Evolutionary conservation across 352 stramenopile genomes (phyloP).

Genomic region (Albugo candida): DNA sequence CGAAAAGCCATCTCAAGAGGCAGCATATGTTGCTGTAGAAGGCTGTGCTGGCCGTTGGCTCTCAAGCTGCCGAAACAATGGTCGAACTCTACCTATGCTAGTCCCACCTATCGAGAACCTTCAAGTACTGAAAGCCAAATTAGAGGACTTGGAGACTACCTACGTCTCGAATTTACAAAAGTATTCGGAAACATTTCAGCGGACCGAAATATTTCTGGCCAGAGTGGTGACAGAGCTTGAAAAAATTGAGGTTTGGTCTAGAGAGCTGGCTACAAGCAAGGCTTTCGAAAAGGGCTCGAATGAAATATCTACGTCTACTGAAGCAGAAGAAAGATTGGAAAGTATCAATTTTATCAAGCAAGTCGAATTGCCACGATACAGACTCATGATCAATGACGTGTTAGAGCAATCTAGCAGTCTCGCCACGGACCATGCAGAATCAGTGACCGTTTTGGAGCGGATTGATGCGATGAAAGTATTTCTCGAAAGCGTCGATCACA

Average conservation of each 20-base stretch:
- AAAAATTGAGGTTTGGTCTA: slow-evolving; percentile 64
- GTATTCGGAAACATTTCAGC: slow-evolving; percentile 63
- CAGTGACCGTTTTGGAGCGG: slow-evolving; percentile 33
- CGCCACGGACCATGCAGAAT: slow-evolving; percentile 37
- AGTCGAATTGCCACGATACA: slow-evolving; percentile 69
- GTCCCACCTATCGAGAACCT: slow-evolving; percentile 59
- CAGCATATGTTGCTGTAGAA: slow-evolving; percentile 61
- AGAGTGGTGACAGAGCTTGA: slow-evolving; percentile 75
- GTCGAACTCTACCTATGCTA: slow-evolving; percentile 41
- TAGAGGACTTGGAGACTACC: slow-evolving; percentile 45
- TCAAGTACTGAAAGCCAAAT: slow-evolving; percentile 44
- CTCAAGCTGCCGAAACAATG: slow-evolving; percentile 77
- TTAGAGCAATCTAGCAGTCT: slow-evolving; percentile 41
- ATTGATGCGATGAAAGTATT: slow-evolving; percentile 61
- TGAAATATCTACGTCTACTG: slow-evolving; percentile 26
- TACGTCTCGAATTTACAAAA: slow-evolving; percentile 55
- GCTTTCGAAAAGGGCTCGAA: slow-evolving; percentile 35
- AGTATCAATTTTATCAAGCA: slow-evolving; percentile 66
- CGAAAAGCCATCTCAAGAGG: slow-evolving; percentile 65
- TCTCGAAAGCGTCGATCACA: slow-evolving; percentile 41
- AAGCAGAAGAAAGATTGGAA: slow-evolving; percentile 68
- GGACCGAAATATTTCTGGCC: slow-evolving; percentile 61
- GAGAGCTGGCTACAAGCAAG: slow-evolving; percentile 47
- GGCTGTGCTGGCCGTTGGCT: slow-evolving; percentile 63
- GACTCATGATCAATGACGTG: slow-evolving; percentile 46